Conservation (phyloP, 139 green algal genomes). For the Volvox africanus region DNA sequence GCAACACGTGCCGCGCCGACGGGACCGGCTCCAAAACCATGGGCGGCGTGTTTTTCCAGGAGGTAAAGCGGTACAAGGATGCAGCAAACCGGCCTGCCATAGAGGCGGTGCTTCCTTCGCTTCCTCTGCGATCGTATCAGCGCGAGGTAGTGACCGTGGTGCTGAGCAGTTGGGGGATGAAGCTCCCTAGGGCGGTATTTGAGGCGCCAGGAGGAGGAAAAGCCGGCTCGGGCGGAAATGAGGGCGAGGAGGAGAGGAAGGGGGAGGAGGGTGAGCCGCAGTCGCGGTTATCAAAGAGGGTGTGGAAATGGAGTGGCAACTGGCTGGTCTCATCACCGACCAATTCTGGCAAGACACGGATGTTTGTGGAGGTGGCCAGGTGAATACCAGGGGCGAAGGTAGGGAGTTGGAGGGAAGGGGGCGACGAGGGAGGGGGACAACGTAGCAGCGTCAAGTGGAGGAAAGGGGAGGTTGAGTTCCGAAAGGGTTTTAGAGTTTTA, state of each 20-base stretch:
- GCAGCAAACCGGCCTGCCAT: no score
- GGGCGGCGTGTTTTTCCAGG: conserved; percentile 19
- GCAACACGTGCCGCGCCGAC: not conserved
- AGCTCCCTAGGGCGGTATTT: not conserved
- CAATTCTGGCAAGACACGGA: conserved; percentile 59
- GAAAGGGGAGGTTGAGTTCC: no score
- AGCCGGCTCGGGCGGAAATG: no score
- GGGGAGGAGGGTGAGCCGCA: no score
- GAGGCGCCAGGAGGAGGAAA: not conserved
- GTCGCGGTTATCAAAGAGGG: not conserved
- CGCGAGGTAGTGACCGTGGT: conserved; percentile 9
- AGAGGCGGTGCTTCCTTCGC: not conserved
- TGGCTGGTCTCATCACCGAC: conserved; percentile 60
- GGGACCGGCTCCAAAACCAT: not conserved
- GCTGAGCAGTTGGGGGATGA: conserved; percentile 33
- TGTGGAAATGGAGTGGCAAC: conserved; percentile 41
- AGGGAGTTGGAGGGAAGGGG: no score
- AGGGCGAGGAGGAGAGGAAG: not conserved
- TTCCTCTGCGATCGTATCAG: conserved; percentile 35
- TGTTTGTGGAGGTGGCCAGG: conserved; percentile 60
- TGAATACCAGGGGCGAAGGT: conserved; percentile 1
- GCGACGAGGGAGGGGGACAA: no score
- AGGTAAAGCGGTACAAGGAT: conserved; percentile 1
- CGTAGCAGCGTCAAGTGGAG: no score
- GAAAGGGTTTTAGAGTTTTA: no score